Base-by-base conservation (phyloP, 1,139 yeast species). In the Zygosaccharomyces sapae region DNA sequence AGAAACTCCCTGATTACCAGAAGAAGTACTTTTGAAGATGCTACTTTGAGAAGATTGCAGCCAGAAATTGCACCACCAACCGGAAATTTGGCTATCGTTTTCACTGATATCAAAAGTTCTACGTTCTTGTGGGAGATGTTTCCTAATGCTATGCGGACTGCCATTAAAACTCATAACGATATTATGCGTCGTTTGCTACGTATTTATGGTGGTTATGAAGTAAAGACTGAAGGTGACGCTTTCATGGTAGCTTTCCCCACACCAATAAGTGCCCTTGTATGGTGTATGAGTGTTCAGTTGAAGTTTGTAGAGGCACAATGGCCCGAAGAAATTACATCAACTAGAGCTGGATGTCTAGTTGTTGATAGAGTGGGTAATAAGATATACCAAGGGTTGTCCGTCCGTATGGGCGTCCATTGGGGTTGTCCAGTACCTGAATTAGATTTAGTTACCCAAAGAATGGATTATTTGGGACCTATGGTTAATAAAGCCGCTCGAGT, bases 401-500 rank as follows among this genome's bases (percentile, higher is more conserved):
- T 92, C 8, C 79, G 99, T 61, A 92, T 92, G 97, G 98, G 98
- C 52, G 79, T 88, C 43, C 97, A 92, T 67, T 92, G 97, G 96
- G 99, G 99, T 49, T 75, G 86, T 1, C 98, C 99, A 0, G 97
- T 92, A 41, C 88, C 96, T 60, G 99, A 94, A 64, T 80, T 86
- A 4, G 98, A 92, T 71, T 85, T 92, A 48, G 89, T 90, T 47
- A 92, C 98, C 0, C 80, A 90, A 55, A 81, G 99, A 71, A 92
- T 94, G 98, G 99, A 92, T 68, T 92, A 92, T 66, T 86, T 92
- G 60, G 99, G 99, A 0, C 98, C 99, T 0, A 90, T 92, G 92
- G 99, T 92, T 24, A 92, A 92, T 63, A 77, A 96, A 48, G 88
- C 99, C 0, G 85, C 97, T 0, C 77, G 99, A 61, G 90, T 92